Conservation (phyloP, 495 filamentous ascomycete species). For the Penicillium parvum region DNA sequence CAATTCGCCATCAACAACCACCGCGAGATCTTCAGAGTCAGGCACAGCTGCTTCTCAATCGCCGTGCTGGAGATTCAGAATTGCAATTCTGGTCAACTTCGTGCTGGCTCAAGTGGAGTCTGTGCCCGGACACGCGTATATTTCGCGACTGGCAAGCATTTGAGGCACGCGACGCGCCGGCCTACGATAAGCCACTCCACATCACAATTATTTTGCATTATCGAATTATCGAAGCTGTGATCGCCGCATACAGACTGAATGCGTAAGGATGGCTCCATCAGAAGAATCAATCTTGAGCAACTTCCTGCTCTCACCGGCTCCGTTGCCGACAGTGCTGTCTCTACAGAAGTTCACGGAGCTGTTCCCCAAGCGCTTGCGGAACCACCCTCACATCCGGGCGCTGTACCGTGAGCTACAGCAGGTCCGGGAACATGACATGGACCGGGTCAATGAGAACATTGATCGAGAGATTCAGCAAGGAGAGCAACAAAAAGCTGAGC, state of each 20-base stretch:
- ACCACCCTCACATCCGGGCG: slow-evolving; percentile 64
- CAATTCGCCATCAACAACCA: slow-evolving; percentile 2
- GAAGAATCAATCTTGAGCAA: slow-evolving; percentile 68
- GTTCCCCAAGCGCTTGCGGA: slow-evolving; percentile 65
- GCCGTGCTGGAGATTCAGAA: neutral
- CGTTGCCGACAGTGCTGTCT: slow-evolving; percentile 66
- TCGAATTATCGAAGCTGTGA: too few species aligned
- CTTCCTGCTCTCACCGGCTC: slow-evolving; percentile 72
- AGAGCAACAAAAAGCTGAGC: slow-evolving; percentile 56
- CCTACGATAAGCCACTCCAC: neutral
- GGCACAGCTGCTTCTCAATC: neutral
- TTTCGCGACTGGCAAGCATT: neutral
- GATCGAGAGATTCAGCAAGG: slow-evolving; percentile 60
- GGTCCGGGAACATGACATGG: slow-evolving; percentile 62
- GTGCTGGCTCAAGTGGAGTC: too few species aligned
- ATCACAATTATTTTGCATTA: too few species aligned
- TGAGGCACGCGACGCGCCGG: neutral
- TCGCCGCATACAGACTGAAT: too few species aligned
- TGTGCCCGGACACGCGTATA: too few species aligned
- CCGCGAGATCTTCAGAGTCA: neutral
- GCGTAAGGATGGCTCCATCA: slow-evolving; percentile 60
- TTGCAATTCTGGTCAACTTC: too few species aligned
- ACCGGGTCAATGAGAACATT: slow-evolving; percentile 64
- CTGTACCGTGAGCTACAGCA: slow-evolving; percentile 79
- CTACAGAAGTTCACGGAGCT: slow-evolving; percentile 70